A percentile compares a stretch with the other conserved stretches of the same genome.
These are phyloP conservation scores for Tephrocybe rancida DNA, from an alignment of 768 basidiomycete species.

Conservation along the genomic window DNA sequence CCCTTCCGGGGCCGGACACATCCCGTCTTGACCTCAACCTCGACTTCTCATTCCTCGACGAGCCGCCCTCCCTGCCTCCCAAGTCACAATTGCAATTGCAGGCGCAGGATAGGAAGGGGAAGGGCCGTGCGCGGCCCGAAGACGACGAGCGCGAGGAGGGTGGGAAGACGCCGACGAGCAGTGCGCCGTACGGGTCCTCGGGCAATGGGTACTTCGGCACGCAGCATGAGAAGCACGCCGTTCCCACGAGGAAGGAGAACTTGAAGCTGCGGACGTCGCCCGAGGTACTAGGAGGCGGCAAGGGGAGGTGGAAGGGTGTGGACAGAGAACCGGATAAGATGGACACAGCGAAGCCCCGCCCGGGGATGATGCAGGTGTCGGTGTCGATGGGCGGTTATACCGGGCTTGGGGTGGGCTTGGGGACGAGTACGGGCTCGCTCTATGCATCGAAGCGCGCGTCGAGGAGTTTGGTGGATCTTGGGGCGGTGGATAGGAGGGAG, in stretches of 20 bases:
- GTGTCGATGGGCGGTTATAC: not conserved
- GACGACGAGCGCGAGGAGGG: conserved; percentile 25
- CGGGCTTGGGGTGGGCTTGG: not conserved
- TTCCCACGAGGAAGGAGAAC: conserved; percentile 1
- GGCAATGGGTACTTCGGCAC: not conserved
- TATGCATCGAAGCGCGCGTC: conserved; percentile 55
- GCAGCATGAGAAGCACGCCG: not conserved
- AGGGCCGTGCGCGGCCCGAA: conserved; percentile 9
- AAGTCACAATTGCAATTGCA: not conserved
- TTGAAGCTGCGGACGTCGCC: conserved; percentile 5
- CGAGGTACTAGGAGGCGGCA: not conserved
- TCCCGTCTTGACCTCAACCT: conserved; percentile 21
- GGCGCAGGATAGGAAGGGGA: conserved; percentile 5
- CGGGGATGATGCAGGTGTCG: conserved; percentile 4
- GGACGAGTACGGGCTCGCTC: conserved; percentile 1
- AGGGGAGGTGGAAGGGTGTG: conserved; percentile 10
- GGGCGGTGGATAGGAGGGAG: conserved; percentile 32
- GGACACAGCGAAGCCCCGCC: conserved; percentile 2
- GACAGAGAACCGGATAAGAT: conserved; percentile 13
- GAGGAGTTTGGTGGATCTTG: conserved; percentile 64
- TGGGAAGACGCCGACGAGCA: conserved; percentile 23
- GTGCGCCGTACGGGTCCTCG: conserved; percentile 2
- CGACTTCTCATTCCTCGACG: conserved; percentile 34
- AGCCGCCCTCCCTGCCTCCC: conserved; percentile 2
- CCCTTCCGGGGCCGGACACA: conserved; percentile 29